Percentiles rank a stretch among this genome's conserved stretches.
Evolutionary conservation across 805 yeast genomes (phyloP).

Genomic region (Saturnispora sanitii): DNA sequence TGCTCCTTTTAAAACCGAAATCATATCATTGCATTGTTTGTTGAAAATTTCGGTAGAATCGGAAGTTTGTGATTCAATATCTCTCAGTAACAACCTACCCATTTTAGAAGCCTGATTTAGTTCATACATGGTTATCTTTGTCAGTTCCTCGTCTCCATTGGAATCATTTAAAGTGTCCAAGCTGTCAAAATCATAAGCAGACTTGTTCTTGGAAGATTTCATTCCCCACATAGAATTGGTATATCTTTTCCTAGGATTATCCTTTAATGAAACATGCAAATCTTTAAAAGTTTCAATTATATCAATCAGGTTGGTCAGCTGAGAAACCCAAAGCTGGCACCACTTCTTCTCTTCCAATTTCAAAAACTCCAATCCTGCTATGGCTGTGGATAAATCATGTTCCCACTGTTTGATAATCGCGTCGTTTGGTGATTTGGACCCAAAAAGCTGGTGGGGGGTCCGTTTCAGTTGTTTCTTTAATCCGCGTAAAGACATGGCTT

Average conservation of each 20-base stretch:
- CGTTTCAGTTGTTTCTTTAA: conserved; percentile 28
- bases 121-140: conserved; percentile 24
- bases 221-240: conserved; percentile 7
- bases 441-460: conserved; percentile 30
- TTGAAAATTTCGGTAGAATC: conserved; percentile 23
- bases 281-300: conserved; percentile 25
- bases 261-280: conserved; percentile 19
- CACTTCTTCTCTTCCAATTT: conserved; percentile 24
- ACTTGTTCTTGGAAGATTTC: conserved; percentile 8
- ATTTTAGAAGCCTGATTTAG: conserved; percentile 22
- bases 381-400: conserved; percentile 32
- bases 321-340: conserved; percentile 19
- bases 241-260: conserved; percentile 17
- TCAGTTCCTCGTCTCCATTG: conserved; percentile 23
- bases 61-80: conserved; percentile 18
- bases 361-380: conserved; percentile 36
- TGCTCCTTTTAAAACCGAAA: conserved; percentile 27
- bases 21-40: conserved; percentile 32
- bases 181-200: conserved; percentile 21
- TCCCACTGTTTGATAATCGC: conserved; percentile 33
- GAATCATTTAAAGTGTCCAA: neutral
- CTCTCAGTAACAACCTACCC: conserved; percentile 19
- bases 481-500: conserved; percentile 27
- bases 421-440: conserved; percentile 29
- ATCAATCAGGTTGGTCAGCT: conserved; percentile 28